A percentile compares a stretch with the other conserved stretches of the same genome.
These are phyloP conservation scores for Prunus fruticosa DNA, from an alignment of 306 rosid species.

Conservation along the genomic window DNA sequence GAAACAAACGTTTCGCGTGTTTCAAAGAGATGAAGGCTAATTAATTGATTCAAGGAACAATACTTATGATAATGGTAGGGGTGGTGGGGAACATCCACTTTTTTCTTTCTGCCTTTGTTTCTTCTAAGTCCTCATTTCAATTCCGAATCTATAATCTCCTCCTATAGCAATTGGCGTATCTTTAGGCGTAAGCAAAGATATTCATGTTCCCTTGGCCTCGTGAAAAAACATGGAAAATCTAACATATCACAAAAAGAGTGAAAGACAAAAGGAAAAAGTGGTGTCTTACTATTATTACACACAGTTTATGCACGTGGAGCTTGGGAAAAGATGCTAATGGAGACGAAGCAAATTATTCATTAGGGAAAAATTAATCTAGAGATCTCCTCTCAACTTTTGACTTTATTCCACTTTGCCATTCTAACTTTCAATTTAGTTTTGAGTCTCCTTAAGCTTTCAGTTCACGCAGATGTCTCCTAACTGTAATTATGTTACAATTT, in stretches of 20 bases:
- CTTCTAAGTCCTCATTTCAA: not conserved
- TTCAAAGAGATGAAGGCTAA: not conserved
- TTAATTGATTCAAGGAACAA: slow-evolving; percentile 35
- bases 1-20: no score
- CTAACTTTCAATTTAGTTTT: no score
- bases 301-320: not conserved
- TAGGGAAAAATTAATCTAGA: no score
- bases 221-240: not conserved
- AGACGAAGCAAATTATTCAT: not conserved
- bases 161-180: slow-evolving; percentile 23
- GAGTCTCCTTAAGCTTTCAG: no score
- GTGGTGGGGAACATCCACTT: slow-evolving; percentile 56
- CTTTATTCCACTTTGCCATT: no score
- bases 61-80: slow-evolving; percentile 29
- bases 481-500: no score
- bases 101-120: slow-evolving; percentile 19
- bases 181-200: slow-evolving; percentile 44
- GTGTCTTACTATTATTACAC: not conserved
- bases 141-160: no score
- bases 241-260: not conserved
- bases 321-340: not conserved
- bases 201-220: slow-evolving; percentile 19
- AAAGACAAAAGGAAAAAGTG: not conserved
- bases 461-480: no score
- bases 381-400: no score